phyloP scores from a whole-genome alignment of 2,329 filamentous ascomycete species.

The Alternaria postmessia region DNA sequence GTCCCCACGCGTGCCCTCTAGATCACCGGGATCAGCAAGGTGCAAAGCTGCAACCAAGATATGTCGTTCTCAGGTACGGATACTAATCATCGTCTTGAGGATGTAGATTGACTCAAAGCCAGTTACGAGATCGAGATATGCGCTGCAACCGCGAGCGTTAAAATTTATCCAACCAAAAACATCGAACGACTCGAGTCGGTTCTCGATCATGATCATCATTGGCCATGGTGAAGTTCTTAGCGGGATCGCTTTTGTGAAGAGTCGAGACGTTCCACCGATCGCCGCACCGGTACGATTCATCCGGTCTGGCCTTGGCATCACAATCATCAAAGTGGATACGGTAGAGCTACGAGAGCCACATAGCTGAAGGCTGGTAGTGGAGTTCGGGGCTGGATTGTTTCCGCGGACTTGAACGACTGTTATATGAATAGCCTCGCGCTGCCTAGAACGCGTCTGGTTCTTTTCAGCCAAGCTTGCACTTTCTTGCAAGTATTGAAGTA shows the following conservation, averaged over 20 bases:
- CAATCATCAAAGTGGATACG: constrained; percentile 21
- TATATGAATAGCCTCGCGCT: constrained; percentile 17
- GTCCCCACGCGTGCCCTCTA: neutral
- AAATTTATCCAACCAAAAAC: neutral
- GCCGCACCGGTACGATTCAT: constrained; percentile 21
- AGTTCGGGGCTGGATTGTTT: constrained; percentile 14
- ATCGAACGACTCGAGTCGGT: neutral
- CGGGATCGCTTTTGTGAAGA: constrained; percentile 8
- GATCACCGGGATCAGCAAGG: constrained; percentile 1
- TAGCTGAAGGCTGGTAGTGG: constrained; percentile 14
- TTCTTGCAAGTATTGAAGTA: neutral
- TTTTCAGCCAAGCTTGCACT: neutral
- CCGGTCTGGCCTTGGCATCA: constrained; percentile 32
- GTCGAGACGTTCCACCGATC: constrained; percentile 26
- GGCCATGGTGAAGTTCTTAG: constrained; percentile 9
- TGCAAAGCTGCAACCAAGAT: constrained; percentile 3
- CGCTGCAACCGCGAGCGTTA: constrained; percentile 16
- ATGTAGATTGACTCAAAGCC: constrained; percentile 12
- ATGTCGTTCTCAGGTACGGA: neutral
- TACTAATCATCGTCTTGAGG: neutral
- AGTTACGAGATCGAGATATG: constrained; percentile 2
- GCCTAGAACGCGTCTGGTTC: neutral
- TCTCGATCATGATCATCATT: neutral
- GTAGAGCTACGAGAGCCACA: constrained; percentile 14
- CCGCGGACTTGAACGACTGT: constrained; percentile 8